Conservation (phyloP, 805 yeast species). For the Ogataea philodendri region DNA sequence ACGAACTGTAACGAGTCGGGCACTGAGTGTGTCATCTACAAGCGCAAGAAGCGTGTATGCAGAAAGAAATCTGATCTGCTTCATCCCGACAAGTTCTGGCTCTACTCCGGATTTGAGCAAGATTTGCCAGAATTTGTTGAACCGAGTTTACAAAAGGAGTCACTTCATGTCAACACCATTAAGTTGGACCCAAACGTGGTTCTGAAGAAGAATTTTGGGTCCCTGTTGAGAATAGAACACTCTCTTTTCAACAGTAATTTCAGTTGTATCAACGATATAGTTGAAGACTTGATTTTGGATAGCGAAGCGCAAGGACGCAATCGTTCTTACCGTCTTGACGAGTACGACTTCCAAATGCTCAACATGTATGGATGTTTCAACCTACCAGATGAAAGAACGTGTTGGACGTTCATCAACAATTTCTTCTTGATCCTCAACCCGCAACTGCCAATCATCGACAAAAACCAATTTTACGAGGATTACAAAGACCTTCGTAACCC, state of each 20-base stretch:
- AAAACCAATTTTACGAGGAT: slow-evolving; percentile 55
- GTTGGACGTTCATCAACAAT: slow-evolving; percentile 57
- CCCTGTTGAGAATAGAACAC: slow-evolving; percentile 15
- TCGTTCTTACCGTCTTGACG: slow-evolving; percentile 27
- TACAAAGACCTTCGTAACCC: slow-evolving; percentile 56
- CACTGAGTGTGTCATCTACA: slow-evolving; percentile 55
- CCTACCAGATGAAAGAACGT: slow-evolving; percentile 61
- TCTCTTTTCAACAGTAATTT: slow-evolving; percentile 13
- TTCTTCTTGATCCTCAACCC: slow-evolving; percentile 62
- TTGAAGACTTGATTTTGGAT: slow-evolving; percentile 19
- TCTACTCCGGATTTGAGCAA: too few relatives aligned
- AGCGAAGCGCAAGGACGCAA: slow-evolving; percentile 17
- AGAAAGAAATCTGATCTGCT: too few relatives aligned
- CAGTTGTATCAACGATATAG: slow-evolving; percentile 30
- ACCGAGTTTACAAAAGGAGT: slow-evolving; percentile 10
- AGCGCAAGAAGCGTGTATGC: slow-evolving; percentile 43
- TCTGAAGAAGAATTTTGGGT: slow-evolving; percentile 13
- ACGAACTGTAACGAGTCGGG: slow-evolving; percentile 69
- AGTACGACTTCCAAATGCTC: slow-evolving; percentile 59
- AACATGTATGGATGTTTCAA: slow-evolving; percentile 67
- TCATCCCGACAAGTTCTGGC: too few relatives aligned
- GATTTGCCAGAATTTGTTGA: slow-evolving; percentile 14
- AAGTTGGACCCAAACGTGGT: slow-evolving; percentile 14
- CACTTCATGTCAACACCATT: slow-evolving; percentile 12
- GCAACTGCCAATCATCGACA: slow-evolving; percentile 70